phyloP scores from a whole-genome alignment of 2,329 filamentous ascomycete species.

The Aspergillus sp. region DNA sequence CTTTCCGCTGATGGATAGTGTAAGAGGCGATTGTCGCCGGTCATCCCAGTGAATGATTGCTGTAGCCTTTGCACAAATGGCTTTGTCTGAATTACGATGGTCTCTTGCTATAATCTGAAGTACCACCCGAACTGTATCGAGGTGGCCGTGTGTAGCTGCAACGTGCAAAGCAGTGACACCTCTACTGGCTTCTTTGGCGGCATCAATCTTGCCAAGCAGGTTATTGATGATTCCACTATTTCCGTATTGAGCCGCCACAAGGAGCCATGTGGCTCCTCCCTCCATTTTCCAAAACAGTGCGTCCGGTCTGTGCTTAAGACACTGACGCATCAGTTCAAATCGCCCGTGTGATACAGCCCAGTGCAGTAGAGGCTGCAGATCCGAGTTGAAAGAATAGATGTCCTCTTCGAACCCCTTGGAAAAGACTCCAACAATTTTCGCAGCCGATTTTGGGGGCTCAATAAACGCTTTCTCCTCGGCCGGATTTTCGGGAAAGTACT shows the following conservation, averaged over 20 bases:
- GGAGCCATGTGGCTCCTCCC: slow-evolving; percentile 6
- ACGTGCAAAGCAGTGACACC: slow-evolving; percentile 3
- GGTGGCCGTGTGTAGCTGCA: slow-evolving; percentile 2
- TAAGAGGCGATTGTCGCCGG: background rate
- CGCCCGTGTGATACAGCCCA: slow-evolving; percentile 4
- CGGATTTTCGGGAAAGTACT: slow-evolving; percentile 5
- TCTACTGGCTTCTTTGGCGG: background rate
- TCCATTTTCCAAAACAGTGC: background rate
- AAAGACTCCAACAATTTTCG: background rate
- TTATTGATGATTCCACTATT: background rate
- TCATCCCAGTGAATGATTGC: background rate
- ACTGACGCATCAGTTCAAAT: background rate
- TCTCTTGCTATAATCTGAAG: background rate
- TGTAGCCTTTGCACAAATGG: background rate
- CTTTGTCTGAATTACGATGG: background rate
- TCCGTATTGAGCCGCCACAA: slow-evolving; percentile 4
- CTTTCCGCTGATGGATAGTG: background rate
- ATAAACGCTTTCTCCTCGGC: background rate
- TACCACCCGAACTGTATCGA: background rate
- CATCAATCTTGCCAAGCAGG: background rate
- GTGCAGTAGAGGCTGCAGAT: background rate
- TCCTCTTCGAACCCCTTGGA: background rate
- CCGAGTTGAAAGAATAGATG: background rate
- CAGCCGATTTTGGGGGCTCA: background rate
- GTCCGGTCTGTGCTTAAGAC: background rate